Conservation (phyloP, 2,329 filamentous ascomycete genomes). For the Fusarium subtropicale region DNA sequence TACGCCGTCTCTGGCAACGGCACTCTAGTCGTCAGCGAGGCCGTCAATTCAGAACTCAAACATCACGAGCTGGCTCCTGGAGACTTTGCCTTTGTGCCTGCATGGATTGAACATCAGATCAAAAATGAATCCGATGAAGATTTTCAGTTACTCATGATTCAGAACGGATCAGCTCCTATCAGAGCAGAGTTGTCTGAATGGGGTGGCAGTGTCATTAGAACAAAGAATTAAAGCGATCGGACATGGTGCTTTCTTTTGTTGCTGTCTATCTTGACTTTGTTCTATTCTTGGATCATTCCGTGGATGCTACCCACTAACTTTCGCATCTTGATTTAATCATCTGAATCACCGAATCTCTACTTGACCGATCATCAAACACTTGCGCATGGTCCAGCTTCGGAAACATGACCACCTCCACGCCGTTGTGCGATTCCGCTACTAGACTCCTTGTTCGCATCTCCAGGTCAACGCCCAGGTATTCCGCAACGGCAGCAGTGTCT, state of each 20-base stretch:
- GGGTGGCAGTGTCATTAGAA: constrained; percentile 61
- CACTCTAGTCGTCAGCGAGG: constrained; percentile 67
- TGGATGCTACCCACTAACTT: constrained; percentile 19
- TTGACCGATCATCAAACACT: constrained; percentile 60
- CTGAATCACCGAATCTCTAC: constrained; percentile 48
- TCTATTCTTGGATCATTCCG: constrained; percentile 6
- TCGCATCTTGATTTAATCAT: constrained; percentile 48
- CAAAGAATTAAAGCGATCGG: constrained; percentile 27
- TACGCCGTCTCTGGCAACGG: constrained; percentile 73
- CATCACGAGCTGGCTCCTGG: constrained; percentile 69
- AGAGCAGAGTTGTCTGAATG: constrained; percentile 73
- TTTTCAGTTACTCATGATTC: constrained; percentile 73
- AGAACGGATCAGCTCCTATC: constrained; percentile 69
- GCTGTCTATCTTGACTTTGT: neutral
- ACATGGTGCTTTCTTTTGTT: constrained; percentile 4
- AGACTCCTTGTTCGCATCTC: constrained; percentile 15
- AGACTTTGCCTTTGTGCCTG: constrained; percentile 77
- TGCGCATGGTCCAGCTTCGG: constrained; percentile 73
- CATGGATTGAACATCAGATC: constrained; percentile 77
- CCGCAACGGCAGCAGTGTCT: constrained; percentile 66
- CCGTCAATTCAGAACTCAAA: constrained; percentile 62
- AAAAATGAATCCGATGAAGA: constrained; percentile 72
- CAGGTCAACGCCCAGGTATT: constrained; percentile 60
- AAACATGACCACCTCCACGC: constrained; percentile 70
- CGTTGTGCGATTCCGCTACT: constrained; percentile 27